These are phyloP conservation scores for Galerina sulciceps DNA, from an alignment of 768 basidiomycete genomes.

Conservation along the genomic window DNA sequence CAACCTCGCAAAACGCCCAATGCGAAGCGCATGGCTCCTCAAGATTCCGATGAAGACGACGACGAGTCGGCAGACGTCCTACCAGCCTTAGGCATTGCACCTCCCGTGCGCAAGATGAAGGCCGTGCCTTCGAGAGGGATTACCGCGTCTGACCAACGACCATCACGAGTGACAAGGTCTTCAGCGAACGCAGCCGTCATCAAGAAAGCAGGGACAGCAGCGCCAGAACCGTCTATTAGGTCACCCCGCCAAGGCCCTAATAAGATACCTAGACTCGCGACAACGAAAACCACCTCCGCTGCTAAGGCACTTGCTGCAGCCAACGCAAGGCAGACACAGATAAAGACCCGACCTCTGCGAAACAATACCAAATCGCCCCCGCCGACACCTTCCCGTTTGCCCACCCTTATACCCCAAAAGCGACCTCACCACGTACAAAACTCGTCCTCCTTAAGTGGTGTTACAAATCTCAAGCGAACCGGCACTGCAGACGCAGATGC, in stretches of 20 bases:
- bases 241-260: constrained; percentile 58
- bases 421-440: constrained; percentile 46
- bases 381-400: constrained; percentile 77
- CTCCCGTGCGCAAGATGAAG: constrained; percentile 43
- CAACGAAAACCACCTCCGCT: constrained; percentile 53
- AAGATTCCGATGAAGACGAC: constrained; percentile 71
- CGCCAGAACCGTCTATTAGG: constrained; percentile 47
- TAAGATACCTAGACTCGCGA: constrained; percentile 70
- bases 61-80: constrained; percentile 55
- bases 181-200: constrained; percentile 60
- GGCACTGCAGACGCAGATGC: constrained; percentile 49
- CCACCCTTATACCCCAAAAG: constrained; percentile 67
- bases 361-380: constrained; percentile 44
- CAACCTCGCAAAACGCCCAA: constrained; percentile 90
- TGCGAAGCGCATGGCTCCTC: constrained; percentile 63
- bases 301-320: constrained; percentile 46
- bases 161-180: constrained; percentile 75
- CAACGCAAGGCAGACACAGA: constrained; percentile 29
- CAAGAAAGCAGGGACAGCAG: constrained; percentile 52
- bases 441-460: constrained; percentile 51
- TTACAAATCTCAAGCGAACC: constrained; percentile 44
- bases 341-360: constrained; percentile 30
- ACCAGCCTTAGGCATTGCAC: constrained; percentile 61
- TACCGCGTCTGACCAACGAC: constrained; percentile 73
- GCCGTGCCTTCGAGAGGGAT: constrained; percentile 47